Evolutionary conservation across 164 flowering plant species (phyloP).

Genomic region (Stephania yunnanensis): DNA sequence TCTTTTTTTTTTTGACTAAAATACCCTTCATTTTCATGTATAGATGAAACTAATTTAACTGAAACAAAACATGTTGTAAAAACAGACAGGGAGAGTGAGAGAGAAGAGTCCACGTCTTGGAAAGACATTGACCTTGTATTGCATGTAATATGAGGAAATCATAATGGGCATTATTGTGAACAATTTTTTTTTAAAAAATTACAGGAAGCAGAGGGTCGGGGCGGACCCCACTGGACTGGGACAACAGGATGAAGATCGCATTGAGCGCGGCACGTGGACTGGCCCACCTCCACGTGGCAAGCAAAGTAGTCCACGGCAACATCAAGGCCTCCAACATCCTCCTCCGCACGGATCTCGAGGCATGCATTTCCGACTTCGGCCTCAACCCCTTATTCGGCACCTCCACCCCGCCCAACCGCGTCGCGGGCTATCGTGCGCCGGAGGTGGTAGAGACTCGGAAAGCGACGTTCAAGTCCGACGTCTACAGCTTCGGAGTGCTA

Average conservation of each 20-base stretch:
- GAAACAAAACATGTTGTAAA: no score
- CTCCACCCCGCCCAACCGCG: conserved; percentile 50
- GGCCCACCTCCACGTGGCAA: conserved; percentile 67
- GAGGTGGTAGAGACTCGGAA: conserved; percentile 84
- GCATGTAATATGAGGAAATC: no score
- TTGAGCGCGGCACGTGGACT: conserved; percentile 64
- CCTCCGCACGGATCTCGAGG: conserved; percentile 55
- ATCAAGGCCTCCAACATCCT: conserved; percentile 89
- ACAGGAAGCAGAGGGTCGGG: conserved; percentile 97
- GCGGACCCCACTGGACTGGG: conserved; percentile 89
- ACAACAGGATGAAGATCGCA: conserved; percentile 75
- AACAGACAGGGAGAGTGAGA: no score
- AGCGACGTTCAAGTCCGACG: conserved; percentile 77
- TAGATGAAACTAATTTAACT: no score
- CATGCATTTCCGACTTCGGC: conserved; percentile 70
- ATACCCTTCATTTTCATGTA: no score
- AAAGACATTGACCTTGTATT: no score
- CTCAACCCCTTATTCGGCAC: conserved; percentile 62
- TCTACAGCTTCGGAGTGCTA: conserved; percentile 87
- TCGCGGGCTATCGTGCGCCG: conserved; percentile 93
- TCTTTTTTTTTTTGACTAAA: no score
- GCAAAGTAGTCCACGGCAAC: conserved; percentile 78
- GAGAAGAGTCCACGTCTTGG: no score
- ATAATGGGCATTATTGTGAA: background rate
- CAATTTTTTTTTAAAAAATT: background rate